Evolutionary conservation across 208 protist species (phyloP), one percentile per base, ranked within the genome.

Genomic region (Leishmania braziliensis): DNA sequence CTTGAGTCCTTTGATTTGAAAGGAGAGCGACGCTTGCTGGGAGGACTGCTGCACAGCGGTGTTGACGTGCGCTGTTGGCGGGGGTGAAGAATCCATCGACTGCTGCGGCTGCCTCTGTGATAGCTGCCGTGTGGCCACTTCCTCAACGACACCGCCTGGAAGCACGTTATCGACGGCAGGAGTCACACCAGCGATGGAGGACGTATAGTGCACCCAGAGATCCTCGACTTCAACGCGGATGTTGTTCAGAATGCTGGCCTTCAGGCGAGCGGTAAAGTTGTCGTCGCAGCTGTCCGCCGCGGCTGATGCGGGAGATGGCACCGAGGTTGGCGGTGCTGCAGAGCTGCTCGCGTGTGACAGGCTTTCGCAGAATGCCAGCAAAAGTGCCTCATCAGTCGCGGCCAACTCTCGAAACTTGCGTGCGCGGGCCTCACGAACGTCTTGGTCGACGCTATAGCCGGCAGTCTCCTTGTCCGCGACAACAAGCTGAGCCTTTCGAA

Each of bases 171-270:
- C 23, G 20, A n/a, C 69, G 29, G 54, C 43, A 5, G 69, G 23
- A 5, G 50, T 16, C 1, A 69, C 69, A 16, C 43, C 1, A 2
- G 76, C 54, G 2, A 72, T 46, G 63, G 70, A 72, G 16, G 79
- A 87, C 4, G 82, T 87, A 80, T 96, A 97, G 43, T 80, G 79
- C 18, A 97, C 70, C 58, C 76, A 77, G 16, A 97, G 69, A 63
- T 92, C 72, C 48, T 90, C 56, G 48, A 97, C 78, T 46, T 89
- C 79, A 5, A 98, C 54, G 54, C 91, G 81, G 33, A 98, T 80
- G 79, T 98, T 98, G 83, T 94, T 95, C 8, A 96, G 70, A 56
- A 98, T 93, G 62, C 72, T 90, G 3, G 92, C 89, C 75, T 92
- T 90, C n/a, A 97, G 84, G 20, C 95, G 93, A 0, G 89, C 89